These are phyloP conservation scores for Aspergillus sp. DNA, from an alignment of 2,329 filamentous ascomycete genomes.

Conservation along the genomic window DNA sequence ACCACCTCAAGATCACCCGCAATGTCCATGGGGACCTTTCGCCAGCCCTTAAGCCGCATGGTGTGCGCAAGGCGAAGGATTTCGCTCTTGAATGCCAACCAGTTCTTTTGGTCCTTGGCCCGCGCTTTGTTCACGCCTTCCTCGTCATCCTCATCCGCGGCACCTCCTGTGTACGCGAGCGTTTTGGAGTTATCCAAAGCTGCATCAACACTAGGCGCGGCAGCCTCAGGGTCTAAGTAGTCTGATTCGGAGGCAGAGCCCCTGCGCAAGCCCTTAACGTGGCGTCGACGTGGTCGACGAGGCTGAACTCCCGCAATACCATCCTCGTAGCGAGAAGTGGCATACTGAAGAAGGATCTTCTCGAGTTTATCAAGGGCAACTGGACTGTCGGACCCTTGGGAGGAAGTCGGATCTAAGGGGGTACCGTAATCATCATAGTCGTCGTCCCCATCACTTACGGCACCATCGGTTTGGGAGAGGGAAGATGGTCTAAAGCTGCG, in stretches of 20 bases:
- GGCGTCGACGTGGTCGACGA: constrained; percentile 25
- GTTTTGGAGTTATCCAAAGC: constrained; percentile 87
- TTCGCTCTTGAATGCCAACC: constrained; percentile 86
- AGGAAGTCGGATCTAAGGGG: constrained; percentile 33
- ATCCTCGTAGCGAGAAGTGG: constrained; percentile 26
- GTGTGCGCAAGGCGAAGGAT: constrained; percentile 88
- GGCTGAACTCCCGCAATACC: constrained; percentile 10
- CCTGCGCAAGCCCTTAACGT: constrained; percentile 34
- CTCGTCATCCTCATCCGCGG: constrained; percentile 37
- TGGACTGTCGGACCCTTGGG: constrained; percentile 62
- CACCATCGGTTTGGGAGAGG: constrained; percentile 28
- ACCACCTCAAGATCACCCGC: constrained; percentile 42
- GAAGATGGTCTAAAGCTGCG: constrained; percentile 47
- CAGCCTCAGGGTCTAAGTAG: constrained; percentile 69
- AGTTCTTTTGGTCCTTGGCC: constrained; percentile 68
- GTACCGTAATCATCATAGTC: constrained; percentile 13
- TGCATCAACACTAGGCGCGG: constrained; percentile 82
- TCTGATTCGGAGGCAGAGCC: constrained; percentile 77
- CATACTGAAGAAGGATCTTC: constrained; percentile 54
- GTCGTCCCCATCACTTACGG: constrained; percentile 25
- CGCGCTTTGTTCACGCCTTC: constrained; percentile 43
- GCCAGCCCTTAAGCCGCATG: constrained; percentile 85
- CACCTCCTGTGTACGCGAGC: constrained; percentile 65
- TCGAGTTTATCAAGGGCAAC: constrained; percentile 77
- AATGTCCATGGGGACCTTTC: constrained; percentile 60